Evolutionary conservation across 768 basidiomycete species (phyloP).

Genomic region (Lactarius psammicola): DNA sequence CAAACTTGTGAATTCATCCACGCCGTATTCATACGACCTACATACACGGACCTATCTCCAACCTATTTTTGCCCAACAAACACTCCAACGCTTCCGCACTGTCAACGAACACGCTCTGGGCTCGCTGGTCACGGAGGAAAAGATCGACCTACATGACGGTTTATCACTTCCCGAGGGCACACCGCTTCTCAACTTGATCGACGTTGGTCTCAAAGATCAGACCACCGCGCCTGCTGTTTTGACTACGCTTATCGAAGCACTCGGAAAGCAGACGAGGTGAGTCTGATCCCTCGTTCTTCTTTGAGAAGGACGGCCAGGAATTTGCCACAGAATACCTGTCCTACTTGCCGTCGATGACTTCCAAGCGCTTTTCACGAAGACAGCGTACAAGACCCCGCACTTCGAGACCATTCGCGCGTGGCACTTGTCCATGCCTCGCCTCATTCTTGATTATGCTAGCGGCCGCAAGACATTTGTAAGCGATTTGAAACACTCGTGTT

Average conservation of each 20-base stretch:
- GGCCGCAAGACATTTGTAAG: conserved; percentile 67
- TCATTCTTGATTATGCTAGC: conserved; percentile 76
- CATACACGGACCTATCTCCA: conserved; percentile 78
- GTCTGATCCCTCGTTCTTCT: conserved; percentile 29
- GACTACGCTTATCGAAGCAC: conserved; percentile 53
- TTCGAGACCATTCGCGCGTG: conserved; percentile 67
- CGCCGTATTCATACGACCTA: conserved; percentile 69
- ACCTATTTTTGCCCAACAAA: conserved; percentile 58
- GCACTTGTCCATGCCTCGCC: conserved; percentile 74
- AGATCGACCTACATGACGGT: conserved; percentile 48
- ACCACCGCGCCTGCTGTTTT: conserved; percentile 55
- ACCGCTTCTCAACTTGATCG: conserved; percentile 52
- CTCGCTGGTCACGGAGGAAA: conserved; percentile 42
- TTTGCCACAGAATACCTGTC: conserved; percentile 59
- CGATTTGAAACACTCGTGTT: conserved; percentile 22
- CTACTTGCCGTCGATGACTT: conserved; percentile 86
- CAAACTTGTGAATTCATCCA: conserved; percentile 71
- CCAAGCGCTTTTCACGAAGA: conserved; percentile 70
- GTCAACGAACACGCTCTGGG: conserved; percentile 54
- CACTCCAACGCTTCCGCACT: conserved; percentile 57
- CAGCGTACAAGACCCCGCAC: conserved; percentile 73
- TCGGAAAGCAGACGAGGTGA: conserved; percentile 65
- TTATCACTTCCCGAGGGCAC: conserved; percentile 49
- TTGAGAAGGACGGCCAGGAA: background rate
- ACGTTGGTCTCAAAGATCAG: conserved; percentile 55